Conservation (phyloP, 305 asterid species). For the Solanum hybrid region DNA sequence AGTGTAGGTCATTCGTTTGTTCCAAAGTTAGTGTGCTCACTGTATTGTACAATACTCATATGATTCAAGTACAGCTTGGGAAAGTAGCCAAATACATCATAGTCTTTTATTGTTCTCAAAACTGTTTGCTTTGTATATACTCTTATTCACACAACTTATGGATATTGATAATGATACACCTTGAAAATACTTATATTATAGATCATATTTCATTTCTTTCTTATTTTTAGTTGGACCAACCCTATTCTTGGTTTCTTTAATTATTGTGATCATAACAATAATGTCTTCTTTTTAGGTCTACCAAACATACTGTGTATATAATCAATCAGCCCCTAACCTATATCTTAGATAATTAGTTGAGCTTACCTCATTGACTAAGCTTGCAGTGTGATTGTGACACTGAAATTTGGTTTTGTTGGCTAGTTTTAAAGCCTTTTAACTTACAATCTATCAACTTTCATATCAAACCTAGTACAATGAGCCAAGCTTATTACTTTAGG, state of each 20-base stretch:
- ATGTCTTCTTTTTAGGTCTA: neutral
- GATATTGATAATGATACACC: neutral
- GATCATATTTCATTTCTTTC: neutral
- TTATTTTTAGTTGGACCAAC: neutral
- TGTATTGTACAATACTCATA: neutral
- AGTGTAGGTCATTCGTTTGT: slow-evolving; percentile 22
- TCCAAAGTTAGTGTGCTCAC: slow-evolving; percentile 7
- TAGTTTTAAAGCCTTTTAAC: neutral
- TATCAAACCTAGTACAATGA: neutral
- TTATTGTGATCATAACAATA: neutral
- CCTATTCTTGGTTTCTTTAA: neutral
- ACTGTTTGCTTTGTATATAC: neutral
- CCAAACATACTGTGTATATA: neutral
- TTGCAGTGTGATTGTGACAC: neutral
- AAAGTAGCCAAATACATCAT: neutral
- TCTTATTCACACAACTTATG: neutral
- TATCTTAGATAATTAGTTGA: neutral
- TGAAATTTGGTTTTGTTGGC: neutral
- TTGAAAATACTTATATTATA: neutral
- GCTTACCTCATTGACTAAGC: neutral
- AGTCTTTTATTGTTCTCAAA: neutral
- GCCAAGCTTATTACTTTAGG: neutral
- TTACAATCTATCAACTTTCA: neutral
- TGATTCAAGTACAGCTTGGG: slow-evolving; percentile 2
- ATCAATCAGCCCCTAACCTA: neutral